Evolutionary conservation across 768 basidiomycete species (phyloP).

Genomic region (Baorangia bicolor): DNA sequence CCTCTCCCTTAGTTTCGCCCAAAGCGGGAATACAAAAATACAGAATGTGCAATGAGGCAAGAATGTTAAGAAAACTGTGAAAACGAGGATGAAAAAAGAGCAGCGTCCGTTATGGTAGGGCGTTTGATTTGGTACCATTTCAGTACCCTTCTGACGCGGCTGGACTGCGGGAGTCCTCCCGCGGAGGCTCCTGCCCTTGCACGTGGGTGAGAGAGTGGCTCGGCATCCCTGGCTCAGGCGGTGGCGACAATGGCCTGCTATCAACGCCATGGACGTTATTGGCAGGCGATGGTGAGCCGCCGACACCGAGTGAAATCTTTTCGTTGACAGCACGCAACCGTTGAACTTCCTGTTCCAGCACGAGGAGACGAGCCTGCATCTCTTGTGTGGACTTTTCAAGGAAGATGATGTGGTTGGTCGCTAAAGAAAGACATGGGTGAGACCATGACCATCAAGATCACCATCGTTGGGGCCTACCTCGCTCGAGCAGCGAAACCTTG

Average conservation of each 20-base stretch:
- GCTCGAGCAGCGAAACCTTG: slow-evolving; percentile 84
- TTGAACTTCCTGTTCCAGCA: slow-evolving; percentile 66
- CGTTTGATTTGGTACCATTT: slow-evolving; percentile 18
- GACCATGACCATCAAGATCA: slow-evolving; percentile 3
- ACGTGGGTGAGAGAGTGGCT: slow-evolving; percentile 53
- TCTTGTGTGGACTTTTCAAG: slow-evolving; percentile 73
- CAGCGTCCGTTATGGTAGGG: slow-evolving; percentile 27
- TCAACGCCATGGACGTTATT: slow-evolving; percentile 41
- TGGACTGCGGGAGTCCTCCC: slow-evolving; percentile 56
- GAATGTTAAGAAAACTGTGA: slow-evolving; percentile 31
- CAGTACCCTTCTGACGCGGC: slow-evolving; percentile 33
- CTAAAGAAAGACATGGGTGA: slow-evolving; percentile 37
- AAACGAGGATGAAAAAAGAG: slow-evolving; percentile 36
- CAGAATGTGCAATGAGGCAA: slow-evolving; percentile 32
- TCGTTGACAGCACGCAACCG: slow-evolving; percentile 77
- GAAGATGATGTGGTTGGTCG: slow-evolving; percentile 74
- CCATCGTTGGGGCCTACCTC: slow-evolving; percentile 53
- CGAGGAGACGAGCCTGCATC: slow-evolving; percentile 63
- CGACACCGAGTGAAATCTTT: slow-evolving; percentile 71
- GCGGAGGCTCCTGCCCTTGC: slow-evolving; percentile 59
- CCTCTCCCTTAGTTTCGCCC: slow-evolving; percentile 28
- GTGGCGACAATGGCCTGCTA: slow-evolving; percentile 59
- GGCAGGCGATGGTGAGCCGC: slow-evolving; percentile 56
- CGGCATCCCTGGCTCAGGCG: slow-evolving; percentile 51
- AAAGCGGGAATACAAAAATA: slow-evolving; percentile 34